phyloP scores from a whole-genome alignment of 2,329 filamentous ascomycete species.

The Tolypocladium ophioglossoides region DNA sequence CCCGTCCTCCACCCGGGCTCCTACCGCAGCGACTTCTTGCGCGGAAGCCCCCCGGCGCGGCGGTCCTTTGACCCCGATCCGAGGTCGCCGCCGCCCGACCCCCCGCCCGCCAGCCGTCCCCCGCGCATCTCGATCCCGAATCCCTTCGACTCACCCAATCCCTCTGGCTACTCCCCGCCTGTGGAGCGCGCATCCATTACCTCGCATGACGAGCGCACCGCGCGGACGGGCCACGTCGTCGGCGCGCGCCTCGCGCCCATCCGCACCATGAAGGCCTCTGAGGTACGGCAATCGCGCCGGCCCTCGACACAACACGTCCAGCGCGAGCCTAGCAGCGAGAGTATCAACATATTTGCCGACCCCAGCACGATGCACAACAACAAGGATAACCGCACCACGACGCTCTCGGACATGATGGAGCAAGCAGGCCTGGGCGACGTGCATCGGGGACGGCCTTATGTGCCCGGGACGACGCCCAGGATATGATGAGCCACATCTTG shows the following conservation, averaged over 20 bases:
- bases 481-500: constrained; percentile 8
- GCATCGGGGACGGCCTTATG: constrained; percentile 29
- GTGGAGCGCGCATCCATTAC: constrained; percentile 8
- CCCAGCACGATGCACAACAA: constrained; percentile 25
- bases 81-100: not conserved
- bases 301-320: constrained; percentile 23
- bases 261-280: constrained; percentile 25
- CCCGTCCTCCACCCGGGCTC: constrained; percentile 35
- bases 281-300: constrained; percentile 10
- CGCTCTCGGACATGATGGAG: constrained; percentile 44
- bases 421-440: constrained; percentile 32
- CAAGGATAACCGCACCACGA: constrained; percentile 27
- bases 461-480: constrained; percentile 25
- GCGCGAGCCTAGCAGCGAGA: constrained; percentile 34
- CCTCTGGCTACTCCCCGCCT: constrained; percentile 11
- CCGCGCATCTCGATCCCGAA: constrained; percentile 22
- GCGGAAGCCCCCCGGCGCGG: constrained; percentile 22
- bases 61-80: not conserved
- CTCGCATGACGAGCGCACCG: constrained; percentile 14
- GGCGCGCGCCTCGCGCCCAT: constrained; percentile 22
- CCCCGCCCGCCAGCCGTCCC: constrained; percentile 2
- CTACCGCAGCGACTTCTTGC: constrained; percentile 43
- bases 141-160: constrained; percentile 23
- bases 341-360: constrained; percentile 44
- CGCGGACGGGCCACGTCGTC: constrained; percentile 15